A percentile compares a stretch with the other conserved stretches of the same genome.
Evolutionary conservation across 2,329 filamentous ascomycete species (phyloP).

Genomic region (Remersonia thermophila): DNA sequence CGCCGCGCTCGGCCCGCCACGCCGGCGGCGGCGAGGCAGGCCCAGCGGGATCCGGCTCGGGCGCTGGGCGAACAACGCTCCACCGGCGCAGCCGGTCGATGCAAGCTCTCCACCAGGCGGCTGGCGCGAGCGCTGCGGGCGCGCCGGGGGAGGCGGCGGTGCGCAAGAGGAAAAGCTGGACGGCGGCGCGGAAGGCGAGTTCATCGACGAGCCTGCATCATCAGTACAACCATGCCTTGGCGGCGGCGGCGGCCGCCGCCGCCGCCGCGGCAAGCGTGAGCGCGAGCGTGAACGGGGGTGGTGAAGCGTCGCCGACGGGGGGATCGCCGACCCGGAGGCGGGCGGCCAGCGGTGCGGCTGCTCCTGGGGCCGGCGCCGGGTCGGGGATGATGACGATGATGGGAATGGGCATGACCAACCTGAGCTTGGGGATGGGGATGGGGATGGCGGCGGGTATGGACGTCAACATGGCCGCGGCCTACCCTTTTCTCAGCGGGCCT

Average conservation of each 20-base stretch:
- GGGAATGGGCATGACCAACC: no score
- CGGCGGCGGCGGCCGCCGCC: not conserved
- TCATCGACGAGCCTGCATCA: constrained; percentile 3
- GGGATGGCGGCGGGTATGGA: not conserved
- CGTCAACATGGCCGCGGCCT: not conserved
- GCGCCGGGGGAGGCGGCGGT: not conserved
- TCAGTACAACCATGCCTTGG: constrained; percentile 2
- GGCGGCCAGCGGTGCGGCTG: no score
- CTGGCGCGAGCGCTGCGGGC: not conserved
- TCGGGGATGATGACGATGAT: no score
- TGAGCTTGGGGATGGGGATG: not conserved
- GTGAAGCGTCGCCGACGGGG: no score
- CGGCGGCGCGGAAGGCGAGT: not conserved
- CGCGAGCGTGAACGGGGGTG: no score
- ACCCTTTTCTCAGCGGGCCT: no score
- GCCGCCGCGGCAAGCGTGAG: no score
- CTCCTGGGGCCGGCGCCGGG: no score
- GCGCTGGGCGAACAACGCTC: not conserved
- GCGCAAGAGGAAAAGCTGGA: not conserved
- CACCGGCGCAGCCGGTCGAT: constrained; percentile 19
- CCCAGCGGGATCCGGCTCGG: not conserved
- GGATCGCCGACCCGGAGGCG: no score
- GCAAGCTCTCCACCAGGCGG: constrained; percentile 14
- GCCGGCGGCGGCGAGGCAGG: constrained; percentile 1
- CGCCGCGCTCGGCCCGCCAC: not conserved